A percentile compares a stretch with the other conserved stretches of the same genome.
Conservation (phyloP, 495 filamentous ascomycete genomes). For the Daldinia loculata region DNA sequence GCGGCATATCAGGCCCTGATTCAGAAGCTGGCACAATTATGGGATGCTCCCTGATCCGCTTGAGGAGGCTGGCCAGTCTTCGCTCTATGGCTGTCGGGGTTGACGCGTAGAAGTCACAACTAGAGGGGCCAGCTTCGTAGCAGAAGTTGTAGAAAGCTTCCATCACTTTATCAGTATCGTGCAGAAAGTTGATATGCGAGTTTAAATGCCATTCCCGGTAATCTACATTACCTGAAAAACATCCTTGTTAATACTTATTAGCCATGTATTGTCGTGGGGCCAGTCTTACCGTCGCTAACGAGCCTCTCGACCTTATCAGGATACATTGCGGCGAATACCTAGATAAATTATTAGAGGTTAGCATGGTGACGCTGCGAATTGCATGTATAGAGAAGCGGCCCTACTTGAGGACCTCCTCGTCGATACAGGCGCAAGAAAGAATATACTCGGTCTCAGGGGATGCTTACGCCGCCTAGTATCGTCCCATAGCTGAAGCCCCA, state of each 20-base stretch:
- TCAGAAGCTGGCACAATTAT: conserved; percentile 52
- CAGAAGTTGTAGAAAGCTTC: conserved; percentile 63
- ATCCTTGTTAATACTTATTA: conserved; percentile 5
- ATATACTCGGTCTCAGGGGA: not conserved
- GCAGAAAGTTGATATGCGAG: conserved; percentile 57
- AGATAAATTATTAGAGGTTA: not conserved
- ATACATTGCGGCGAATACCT: conserved; percentile 60
- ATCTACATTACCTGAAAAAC: conserved; percentile 53
- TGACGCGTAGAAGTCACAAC: conserved; percentile 57
- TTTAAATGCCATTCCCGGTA: conserved; percentile 58
- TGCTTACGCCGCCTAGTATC: conserved; percentile 55
- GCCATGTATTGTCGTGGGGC: not conserved
- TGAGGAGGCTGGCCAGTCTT: conserved; percentile 53
- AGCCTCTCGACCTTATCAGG: conserved; percentile 58
- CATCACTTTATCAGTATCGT: conserved; percentile 64
- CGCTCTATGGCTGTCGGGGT: conserved; percentile 53
- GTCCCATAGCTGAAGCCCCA: conserved; percentile 67
- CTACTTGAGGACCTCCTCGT: not conserved
- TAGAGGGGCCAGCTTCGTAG: conserved; percentile 56
- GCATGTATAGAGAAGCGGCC: not conserved
- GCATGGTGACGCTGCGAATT: not conserved
- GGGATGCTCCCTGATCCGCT: conserved; percentile 57
- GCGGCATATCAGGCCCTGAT: conserved; percentile 46
- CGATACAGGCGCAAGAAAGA: not conserved
- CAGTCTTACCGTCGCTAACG: conserved; percentile 57